phyloP scores from a whole-genome alignment of 2,329 filamentous ascomycete genomes.

The Stagonosporopsis vannaccii region DNA sequence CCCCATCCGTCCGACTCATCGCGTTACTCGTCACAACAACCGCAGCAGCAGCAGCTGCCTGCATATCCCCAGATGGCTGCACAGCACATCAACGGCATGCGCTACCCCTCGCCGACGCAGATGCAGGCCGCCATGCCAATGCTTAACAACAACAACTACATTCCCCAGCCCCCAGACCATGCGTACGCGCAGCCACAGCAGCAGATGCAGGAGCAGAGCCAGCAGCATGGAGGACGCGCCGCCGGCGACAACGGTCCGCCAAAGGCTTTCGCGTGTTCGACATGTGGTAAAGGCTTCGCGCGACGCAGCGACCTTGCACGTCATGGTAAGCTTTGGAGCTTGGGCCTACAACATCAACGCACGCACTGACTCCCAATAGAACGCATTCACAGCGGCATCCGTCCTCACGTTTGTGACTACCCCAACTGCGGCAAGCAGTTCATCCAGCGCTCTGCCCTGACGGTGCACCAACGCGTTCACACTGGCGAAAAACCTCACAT shows the following conservation, averaged over 20 bases:
- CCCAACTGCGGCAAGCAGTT: conserved; percentile 93
- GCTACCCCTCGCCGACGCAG: conserved; percentile 62
- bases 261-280: conserved; percentile 88
- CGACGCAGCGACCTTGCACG: conserved; percentile 91
- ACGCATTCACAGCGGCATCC: conserved; percentile 89
- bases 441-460: conserved; percentile 94
- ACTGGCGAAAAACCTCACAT: conserved; percentile 98
- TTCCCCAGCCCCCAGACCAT: conserved; percentile 59
- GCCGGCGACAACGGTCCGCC: conserved; percentile 60
- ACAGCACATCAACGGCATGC: conserved; percentile 60
- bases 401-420: conserved; percentile 92
- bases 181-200: conserved; percentile 52
- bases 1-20: conserved; percentile 64
- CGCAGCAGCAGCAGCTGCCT: conserved; percentile 60
- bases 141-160: conserved; percentile 64
- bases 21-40: conserved; percentile 64
- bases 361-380: conserved; percentile 64
- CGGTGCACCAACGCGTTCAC: conserved; percentile 93
- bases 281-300: conserved; percentile 90
- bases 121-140: conserved; percentile 61
- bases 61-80: conserved; percentile 58
- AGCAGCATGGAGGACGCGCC: conserved; percentile 53
- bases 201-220: conserved; percentile 46
- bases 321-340: conserved; percentile 73
- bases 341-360: conserved; percentile 40